Evolutionary conservation across 139 green algal species (phyloP), one percentile per base, ranked within the genome.

Genomic region (Nannochloris sp.): DNA sequence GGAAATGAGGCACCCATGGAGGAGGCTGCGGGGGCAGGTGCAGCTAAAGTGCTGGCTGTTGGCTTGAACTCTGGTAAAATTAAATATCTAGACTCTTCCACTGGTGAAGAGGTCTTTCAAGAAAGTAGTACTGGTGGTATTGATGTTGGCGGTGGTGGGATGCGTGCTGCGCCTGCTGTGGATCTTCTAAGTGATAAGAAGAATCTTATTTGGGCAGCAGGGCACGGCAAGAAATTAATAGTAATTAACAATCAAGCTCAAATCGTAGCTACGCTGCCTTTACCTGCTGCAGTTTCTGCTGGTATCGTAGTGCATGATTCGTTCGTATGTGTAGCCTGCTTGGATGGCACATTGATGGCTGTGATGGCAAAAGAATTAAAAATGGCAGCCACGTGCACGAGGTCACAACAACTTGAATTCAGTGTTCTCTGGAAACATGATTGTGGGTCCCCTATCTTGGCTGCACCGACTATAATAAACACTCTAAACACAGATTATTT

Each of bases 211-310:
- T 37, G 54, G 54, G 19, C 9, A 51, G 54, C 19, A 51, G 54
- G n/a, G 44, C 6, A 25, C 54, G 19, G 6, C 19, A 25, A 15
- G 27, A 30, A 2, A 9, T 45, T 47, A 56, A 61, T 34, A 55
- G 60, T 38, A 30, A 65, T 6, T 54, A 59, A 46, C 38, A 45
- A 37, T n/a, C 33, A 34, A 30, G 70, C 48, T 33, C 24, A 13
- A 2, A 24, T 10, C n/a, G 58, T 53, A 10, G 46, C 32, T 29
- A 12, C 14, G 23, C 6, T 33, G n/a, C 3, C 56, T 12, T 35
- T 74, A 33, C 33, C 33, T 4, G 61, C 65, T 1, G 53, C 75
- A 3, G 51, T 65, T 13, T 77, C 75, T 45, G 75, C 71, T 13
- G 60, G 68, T 4, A 57, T 82, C 39, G 24, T 35, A 14, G 70